These are phyloP conservation scores for Phytopythium helicoides DNA, from an alignment of 352 stramenopile genomes.

Conservation along the genomic window DNA sequence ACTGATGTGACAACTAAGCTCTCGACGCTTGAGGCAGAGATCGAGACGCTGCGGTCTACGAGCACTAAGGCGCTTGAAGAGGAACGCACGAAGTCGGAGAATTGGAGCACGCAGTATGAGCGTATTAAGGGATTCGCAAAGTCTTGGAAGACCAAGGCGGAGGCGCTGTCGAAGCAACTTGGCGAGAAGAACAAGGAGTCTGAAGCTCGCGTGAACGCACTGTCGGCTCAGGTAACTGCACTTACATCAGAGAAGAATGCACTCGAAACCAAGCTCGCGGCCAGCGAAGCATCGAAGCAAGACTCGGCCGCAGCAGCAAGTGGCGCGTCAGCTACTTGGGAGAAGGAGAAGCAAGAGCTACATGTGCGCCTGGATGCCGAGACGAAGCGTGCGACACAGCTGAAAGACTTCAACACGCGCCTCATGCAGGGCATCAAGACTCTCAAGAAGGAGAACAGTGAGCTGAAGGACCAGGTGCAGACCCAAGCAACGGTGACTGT, in stretches of 20 bases:
- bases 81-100: constrained; percentile 65
- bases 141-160: constrained; percentile 79
- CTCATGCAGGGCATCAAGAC: constrained; percentile 67
- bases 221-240: constrained; percentile 33
- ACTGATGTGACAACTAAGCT: constrained; percentile 40
- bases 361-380: constrained; percentile 61
- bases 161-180: constrained; percentile 59
- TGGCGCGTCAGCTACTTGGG: constrained; percentile 33
- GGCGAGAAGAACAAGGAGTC: constrained; percentile 66
- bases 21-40: constrained; percentile 33
- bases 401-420: constrained; percentile 75
- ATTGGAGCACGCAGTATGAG: constrained; percentile 74
- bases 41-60: constrained; percentile 43
- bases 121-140: constrained; percentile 81
- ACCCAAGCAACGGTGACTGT: not conserved
- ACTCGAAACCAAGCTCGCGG: constrained; percentile 40
- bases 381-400: constrained; percentile 55
- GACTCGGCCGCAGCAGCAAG: constrained; percentile 26
- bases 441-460: constrained; percentile 73
- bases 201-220: constrained; percentile 38
- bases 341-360: constrained; percentile 61
- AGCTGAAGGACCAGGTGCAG: constrained; percentile 57
- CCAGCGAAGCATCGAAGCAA: constrained; percentile 37
- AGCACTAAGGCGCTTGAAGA: constrained; percentile 53
- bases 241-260: constrained; percentile 37